A percentile compares a stretch with the other conserved stretches of the same genome.
Evolutionary conservation across 495 filamentous ascomycete genomes (phyloP).

Genomic region (Zalerion maritima): DNA sequence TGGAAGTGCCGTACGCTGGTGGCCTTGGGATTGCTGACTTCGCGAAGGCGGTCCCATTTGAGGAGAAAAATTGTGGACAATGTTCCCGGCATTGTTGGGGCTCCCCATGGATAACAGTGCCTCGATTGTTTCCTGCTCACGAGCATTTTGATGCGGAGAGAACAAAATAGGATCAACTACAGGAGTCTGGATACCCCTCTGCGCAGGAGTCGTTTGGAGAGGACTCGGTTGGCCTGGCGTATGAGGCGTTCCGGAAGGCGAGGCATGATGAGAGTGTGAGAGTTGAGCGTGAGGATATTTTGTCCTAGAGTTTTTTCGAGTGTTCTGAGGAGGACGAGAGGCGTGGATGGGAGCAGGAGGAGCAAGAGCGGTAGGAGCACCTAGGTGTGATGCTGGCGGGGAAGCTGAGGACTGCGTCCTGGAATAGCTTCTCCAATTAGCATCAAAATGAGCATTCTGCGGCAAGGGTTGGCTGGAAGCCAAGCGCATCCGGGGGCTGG

Average conservation of each 20-base stretch:
- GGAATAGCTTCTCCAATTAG: too few species aligned
- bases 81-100: slow-evolving; percentile 54
- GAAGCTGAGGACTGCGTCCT: too few species aligned
- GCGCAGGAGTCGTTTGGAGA: slow-evolving; percentile 11
- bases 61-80: slow-evolving; percentile 33
- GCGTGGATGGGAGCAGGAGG: slow-evolving; percentile 46
- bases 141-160: slow-evolving; percentile 34
- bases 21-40: slow-evolving; percentile 9
- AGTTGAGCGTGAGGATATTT: slow-evolving; percentile 23
- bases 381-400: too few species aligned
- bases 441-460: too few species aligned
- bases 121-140: slow-evolving; percentile 80
- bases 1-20: slow-evolving; percentile 24
- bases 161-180: slow-evolving; percentile 46
- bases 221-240: slow-evolving; percentile 11
- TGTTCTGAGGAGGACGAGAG: slow-evolving; percentile 15
- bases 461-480: slow-evolving; percentile 15
- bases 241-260: slow-evolving; percentile 23
- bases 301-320: slow-evolving; percentile 24
- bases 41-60: slow-evolving; percentile 18
- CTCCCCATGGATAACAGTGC: slow-evolving; percentile 78
- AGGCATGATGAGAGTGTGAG: slow-evolving; percentile 21
- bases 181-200: slow-evolving; percentile 31
- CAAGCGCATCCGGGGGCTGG: slow-evolving; percentile 27
- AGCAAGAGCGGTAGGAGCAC: slow-evolving; percentile 25